Conservation (phyloP, 2,329 filamentous ascomycete genomes). For the Septoria petroselini region DNA sequence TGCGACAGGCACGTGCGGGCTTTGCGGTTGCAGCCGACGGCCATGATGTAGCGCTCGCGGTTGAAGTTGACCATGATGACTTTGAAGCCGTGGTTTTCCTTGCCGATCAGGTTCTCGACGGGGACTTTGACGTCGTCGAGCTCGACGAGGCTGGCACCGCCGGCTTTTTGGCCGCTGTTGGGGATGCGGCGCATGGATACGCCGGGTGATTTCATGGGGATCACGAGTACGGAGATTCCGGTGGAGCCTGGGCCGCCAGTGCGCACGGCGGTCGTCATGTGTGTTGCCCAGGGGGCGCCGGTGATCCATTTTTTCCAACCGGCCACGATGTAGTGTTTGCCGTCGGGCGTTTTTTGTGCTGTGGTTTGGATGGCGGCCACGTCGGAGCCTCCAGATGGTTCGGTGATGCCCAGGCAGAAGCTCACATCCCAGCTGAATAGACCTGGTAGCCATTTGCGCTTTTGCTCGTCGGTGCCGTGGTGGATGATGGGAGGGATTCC, state of each 20-base stretch:
- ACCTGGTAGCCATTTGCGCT: slow-evolving; percentile 56
- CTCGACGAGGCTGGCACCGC: slow-evolving; percentile 51
- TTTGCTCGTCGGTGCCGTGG: slow-evolving; percentile 60
- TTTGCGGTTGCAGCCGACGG: slow-evolving; percentile 56
- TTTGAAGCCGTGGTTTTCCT: slow-evolving; percentile 55
- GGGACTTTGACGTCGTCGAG: slow-evolving; percentile 58
- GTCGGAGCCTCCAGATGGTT: slow-evolving; percentile 61
- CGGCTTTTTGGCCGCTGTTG: slow-evolving; percentile 66
- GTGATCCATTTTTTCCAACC: slow-evolving; percentile 62
- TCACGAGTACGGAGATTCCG: slow-evolving; percentile 59
- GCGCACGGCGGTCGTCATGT: slow-evolving; percentile 56
- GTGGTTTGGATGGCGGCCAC: slow-evolving; percentile 63
- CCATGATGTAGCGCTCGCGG: slow-evolving; percentile 58
- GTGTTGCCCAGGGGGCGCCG: slow-evolving; percentile 44
- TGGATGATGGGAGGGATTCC: slow-evolving; percentile 63
- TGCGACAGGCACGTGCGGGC: slow-evolving; percentile 41
- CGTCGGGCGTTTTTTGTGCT: slow-evolving; percentile 46
- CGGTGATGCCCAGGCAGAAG: slow-evolving; percentile 64
- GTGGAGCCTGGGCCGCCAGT: slow-evolving; percentile 51
- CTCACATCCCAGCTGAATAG: slow-evolving; percentile 58
- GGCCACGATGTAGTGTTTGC: slow-evolving; percentile 59
- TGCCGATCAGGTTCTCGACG: slow-evolving; percentile 52
- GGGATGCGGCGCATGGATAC: slow-evolving; percentile 55
- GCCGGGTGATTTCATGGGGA: slow-evolving; percentile 52
- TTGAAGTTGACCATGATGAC: slow-evolving; percentile 61